These are phyloP conservation scores for Starmerella khaoyaiensis DNA, from an alignment of 805 yeast species.

Conservation along the genomic window DNA sequence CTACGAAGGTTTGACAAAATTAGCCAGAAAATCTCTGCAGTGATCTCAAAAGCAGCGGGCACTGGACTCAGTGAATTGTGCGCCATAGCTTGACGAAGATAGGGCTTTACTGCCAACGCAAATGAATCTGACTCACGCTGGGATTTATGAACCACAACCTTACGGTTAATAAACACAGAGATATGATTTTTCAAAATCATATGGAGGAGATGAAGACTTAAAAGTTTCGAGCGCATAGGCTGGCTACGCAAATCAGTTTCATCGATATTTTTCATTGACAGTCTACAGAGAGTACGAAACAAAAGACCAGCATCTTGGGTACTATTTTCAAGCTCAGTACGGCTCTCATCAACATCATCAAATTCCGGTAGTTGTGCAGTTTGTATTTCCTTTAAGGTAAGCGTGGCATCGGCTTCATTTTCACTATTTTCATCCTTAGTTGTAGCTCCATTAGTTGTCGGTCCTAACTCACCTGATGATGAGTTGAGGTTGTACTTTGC, in stretches of 20 bases:
- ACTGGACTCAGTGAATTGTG: constrained; percentile 86
- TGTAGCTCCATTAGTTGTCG: not conserved
- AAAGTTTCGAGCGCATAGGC: constrained; percentile 77
- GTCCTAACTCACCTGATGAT: not conserved
- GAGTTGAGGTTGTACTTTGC: constrained; percentile 4
- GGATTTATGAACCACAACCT: constrained; percentile 20
- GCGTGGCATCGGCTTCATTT: constrained; percentile 4
- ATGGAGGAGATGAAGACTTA: constrained; percentile 79
- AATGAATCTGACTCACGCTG: constrained; percentile 34
- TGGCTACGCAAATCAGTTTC: constrained; percentile 63
- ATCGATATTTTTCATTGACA: constrained; percentile 75
- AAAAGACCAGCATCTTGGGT: constrained; percentile 86
- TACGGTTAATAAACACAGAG: constrained; percentile 50
- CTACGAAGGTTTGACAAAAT: constrained; percentile 69
- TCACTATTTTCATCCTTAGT: not conserved
- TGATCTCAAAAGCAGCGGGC: constrained; percentile 82
- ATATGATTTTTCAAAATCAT: constrained; percentile 75
- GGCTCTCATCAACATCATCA: constrained; percentile 30
- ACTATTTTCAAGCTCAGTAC: constrained; percentile 50
- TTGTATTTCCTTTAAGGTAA: constrained; percentile 22
- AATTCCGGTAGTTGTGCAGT: constrained; percentile 20
- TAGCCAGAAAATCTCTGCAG: constrained; percentile 88
- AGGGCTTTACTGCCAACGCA: constrained; percentile 71
- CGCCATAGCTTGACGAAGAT: constrained; percentile 66
- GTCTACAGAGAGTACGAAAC: constrained; percentile 88